phyloP scores from a whole-genome alignment of 208 protist species.

The Wallacemonas rigidus region DNA sequence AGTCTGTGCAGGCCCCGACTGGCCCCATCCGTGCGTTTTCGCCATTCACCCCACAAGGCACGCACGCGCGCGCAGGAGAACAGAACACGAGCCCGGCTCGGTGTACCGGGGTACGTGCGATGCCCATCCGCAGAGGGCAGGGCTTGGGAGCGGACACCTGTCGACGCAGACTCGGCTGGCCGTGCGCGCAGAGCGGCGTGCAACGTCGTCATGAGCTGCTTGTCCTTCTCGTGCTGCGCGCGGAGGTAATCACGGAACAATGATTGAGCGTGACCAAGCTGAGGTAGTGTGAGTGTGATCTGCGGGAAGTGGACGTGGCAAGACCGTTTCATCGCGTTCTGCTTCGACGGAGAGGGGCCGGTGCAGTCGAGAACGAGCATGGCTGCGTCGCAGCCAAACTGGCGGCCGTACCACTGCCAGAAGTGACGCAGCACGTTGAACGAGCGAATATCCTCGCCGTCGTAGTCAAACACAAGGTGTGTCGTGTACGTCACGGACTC shows the following conservation, averaged over 20 bases:
- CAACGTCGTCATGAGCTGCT: slow-evolving; percentile 19
- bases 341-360: slow-evolving; percentile 44
- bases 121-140: too few relatives aligned
- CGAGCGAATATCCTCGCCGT: slow-evolving; percentile 41
- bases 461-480: slow-evolving; percentile 62
- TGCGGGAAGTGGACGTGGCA: slow-evolving; percentile 77
- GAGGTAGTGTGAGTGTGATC: slow-evolving; percentile 30
- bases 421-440: slow-evolving; percentile 40
- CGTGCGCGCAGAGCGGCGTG: slow-evolving; percentile 5
- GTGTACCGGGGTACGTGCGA: too few relatives aligned
- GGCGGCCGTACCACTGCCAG: slow-evolving; percentile 40
- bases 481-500: slow-evolving; percentile 56
- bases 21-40: too few relatives aligned
- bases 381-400: slow-evolving; percentile 29
- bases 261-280: slow-evolving; percentile 19
- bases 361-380: slow-evolving; percentile 53
- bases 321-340: slow-evolving; percentile 43
- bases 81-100: neutral
- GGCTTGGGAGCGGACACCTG: too few relatives aligned
- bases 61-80: slow-evolving; percentile 1
- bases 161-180: neutral
- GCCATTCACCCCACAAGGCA: neutral
- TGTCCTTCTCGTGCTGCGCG: slow-evolving; percentile 3
- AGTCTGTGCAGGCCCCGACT: too few relatives aligned
- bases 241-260: slow-evolving; percentile 21